phyloP scores from a whole-genome alignment of 768 basidiomycete species.

The Hygrophorus russula region DNA sequence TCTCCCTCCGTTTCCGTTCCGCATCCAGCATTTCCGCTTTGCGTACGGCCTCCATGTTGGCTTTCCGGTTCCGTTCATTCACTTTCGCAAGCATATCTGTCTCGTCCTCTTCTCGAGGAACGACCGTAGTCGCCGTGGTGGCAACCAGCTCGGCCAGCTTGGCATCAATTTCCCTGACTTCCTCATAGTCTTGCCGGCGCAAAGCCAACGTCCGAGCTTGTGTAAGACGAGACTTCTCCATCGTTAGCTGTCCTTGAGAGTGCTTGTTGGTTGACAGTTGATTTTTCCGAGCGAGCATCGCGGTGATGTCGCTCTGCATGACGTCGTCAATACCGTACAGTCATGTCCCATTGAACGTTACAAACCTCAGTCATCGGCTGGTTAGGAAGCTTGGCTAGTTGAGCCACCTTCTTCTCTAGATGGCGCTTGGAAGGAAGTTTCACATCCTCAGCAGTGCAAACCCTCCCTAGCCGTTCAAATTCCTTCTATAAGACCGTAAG shows the following conservation, averaged over 20 bases:
- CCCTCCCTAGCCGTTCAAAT: constrained; percentile 45
- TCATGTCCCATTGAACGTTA: neutral
- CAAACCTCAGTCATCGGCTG: constrained; percentile 75
- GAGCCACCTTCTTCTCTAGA: constrained; percentile 52
- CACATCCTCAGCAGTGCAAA: constrained; percentile 38
- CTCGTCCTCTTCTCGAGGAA: constrained; percentile 15
- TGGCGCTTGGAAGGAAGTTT: constrained; percentile 58
- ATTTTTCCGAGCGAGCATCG: constrained; percentile 65
- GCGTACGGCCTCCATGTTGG: constrained; percentile 71
- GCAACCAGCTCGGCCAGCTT: constrained; percentile 45
- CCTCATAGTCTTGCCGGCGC: constrained; percentile 58
- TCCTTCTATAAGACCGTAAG: constrained; percentile 44
- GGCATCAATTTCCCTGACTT: constrained; percentile 49
- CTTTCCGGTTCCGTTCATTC: constrained; percentile 83
- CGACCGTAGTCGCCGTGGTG: constrained; percentile 10
- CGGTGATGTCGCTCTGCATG: constrained; percentile 65
- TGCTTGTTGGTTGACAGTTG: constrained; percentile 21
- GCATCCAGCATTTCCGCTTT: constrained; percentile 60
- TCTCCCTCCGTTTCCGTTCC: constrained; percentile 61
- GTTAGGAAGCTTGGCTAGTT: constrained; percentile 45
- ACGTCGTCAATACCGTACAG: neutral
- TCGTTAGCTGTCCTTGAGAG: constrained; percentile 25
- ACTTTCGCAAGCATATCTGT: constrained; percentile 59
- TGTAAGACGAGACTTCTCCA: constrained; percentile 57
- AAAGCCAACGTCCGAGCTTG: constrained; percentile 66